Evolutionary conservation across 257 asterid species (phyloP).

Genomic region (Nyctanthes arbortristis): DNA sequence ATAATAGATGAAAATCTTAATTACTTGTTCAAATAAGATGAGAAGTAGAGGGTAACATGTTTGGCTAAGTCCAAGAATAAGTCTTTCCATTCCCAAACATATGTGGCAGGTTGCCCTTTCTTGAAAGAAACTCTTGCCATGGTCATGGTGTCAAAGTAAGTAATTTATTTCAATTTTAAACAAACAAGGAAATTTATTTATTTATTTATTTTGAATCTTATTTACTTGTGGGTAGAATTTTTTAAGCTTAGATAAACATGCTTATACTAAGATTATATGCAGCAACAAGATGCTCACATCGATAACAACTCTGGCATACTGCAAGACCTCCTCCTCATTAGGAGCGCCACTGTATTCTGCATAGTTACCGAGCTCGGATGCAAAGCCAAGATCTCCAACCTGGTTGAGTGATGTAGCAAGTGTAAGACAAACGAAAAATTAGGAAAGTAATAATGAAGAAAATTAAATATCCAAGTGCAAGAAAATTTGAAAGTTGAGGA

Average conservation of each 20-base stretch:
- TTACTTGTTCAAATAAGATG: background rate
- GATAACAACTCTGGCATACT: constrained; percentile 93
- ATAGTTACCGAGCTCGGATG: constrained; percentile 93
- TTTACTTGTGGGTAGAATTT: background rate
- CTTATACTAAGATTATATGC: background rate
- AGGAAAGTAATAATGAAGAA: background rate
- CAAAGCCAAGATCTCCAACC: constrained; percentile 98
- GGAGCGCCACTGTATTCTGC: constrained; percentile 99
- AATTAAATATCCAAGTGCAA: background rate
- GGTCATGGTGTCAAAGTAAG: background rate
- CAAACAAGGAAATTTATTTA: background rate
- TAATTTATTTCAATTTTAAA: background rate
- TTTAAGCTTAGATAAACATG: background rate
- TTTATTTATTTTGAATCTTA: background rate
- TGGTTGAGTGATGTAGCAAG: constrained; percentile 15
- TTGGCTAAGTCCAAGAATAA: background rate
- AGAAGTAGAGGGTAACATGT: background rate
- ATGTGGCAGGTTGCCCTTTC: background rate
- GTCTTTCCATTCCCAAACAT: background rate
- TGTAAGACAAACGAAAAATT: constrained; percentile 13
- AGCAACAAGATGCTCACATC: constrained; percentile 54
- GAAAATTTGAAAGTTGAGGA: constrained; percentile 24
- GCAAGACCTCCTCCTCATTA: constrained; percentile 93
- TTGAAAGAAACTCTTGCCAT: background rate
- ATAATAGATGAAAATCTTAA: background rate